Evolutionary conservation across 202 grass and related monocot species (phyloP), one percentile per base, ranked within the genome.

Genomic region (Dendrocalamus latiflorus): DNA sequence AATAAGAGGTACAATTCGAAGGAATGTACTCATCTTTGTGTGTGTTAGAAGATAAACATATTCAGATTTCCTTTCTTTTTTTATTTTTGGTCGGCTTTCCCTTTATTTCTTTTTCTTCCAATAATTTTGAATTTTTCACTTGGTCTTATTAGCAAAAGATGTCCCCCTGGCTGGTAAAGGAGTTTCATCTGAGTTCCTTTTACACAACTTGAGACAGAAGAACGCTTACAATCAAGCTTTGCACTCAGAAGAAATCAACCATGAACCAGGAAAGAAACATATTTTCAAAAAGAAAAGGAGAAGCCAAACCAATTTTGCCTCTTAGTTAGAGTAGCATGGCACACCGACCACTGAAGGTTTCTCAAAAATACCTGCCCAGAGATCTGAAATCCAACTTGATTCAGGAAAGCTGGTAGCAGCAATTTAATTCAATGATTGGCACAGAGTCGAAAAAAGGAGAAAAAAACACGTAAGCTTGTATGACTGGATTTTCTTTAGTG

Each of bases 171-270:
- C 45, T 84, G 90, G 87, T 89, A 89, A 89, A 87, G 81, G 57
- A 69, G 83, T 60, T 77, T 74, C 84, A 92, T 89, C 90, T 57
- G 43, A 86, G 34, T 77, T 77, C 59, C 50, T 84, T 89, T 87
- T 62, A 81, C 87, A 89, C 77, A 77, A 22, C 84, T 89, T 89
- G 63, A 87, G 63, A 15, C n/a, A 76, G 65, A 89, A 80, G 87
- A 81, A 89, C 89, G 18, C 76, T 78, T 70, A 78, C 44, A 78
- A 53, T 50, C 76, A 84, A 61, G 84, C 71, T 86, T 68, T 67
- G 8, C 62, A 16, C 8, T 18, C 4, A 17, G n/a, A 54, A 84
- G 38, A 66, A 76, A 60, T 55, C 20, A 76, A 74, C 22, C 41
- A 70, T 8, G n/a, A 71, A 65, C 43, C 53, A 48, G 49, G 67